These are phyloP conservation scores for Claviceps quebecensis DNA, from an alignment of 2,329 filamentous ascomycete species.

Conservation along the genomic window DNA sequence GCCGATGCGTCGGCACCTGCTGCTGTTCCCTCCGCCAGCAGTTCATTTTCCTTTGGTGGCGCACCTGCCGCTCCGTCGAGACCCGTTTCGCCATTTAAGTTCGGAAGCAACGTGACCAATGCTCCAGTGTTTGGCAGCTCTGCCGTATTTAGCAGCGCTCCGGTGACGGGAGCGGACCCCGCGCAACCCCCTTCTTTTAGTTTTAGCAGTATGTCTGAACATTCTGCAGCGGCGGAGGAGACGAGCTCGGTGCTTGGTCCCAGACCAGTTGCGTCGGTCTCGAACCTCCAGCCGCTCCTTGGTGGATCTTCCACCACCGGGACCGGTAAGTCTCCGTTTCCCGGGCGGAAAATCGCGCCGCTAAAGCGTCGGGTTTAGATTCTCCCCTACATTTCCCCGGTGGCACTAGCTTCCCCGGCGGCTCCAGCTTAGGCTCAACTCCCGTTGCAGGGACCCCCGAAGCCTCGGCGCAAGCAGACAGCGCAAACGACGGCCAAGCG, in stretches of 20 bases:
- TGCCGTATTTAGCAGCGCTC: slow-evolving; percentile 18
- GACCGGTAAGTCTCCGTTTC: slow-evolving; percentile 31
- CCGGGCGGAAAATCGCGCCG: slow-evolving; percentile 27
- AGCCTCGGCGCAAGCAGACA: slow-evolving; percentile 33
- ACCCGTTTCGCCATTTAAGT: slow-evolving; percentile 22
- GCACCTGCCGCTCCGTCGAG: slow-evolving; percentile 15
- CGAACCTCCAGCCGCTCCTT: slow-evolving; percentile 27
- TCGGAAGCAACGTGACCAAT: slow-evolving; percentile 15
- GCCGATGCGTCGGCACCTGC: slow-evolving; percentile 12
- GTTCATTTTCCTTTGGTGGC: slow-evolving; percentile 25
- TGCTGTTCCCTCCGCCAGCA: slow-evolving; percentile 12
- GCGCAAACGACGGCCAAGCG: slow-evolving; percentile 20
- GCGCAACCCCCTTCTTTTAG: slow-evolving; percentile 23
- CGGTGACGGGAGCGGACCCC: slow-evolving; percentile 9
- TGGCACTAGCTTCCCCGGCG: slow-evolving; percentile 38
- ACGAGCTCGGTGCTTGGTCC: slow-evolving; percentile 20
- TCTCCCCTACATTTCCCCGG: slow-evolving; percentile 43
- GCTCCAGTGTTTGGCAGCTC: slow-evolving; percentile 1
- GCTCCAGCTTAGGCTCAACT: slow-evolving; percentile 47
- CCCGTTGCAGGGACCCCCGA: slow-evolving; percentile 45
- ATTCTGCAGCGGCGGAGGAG: slow-evolving; percentile 13
- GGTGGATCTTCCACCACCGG: slow-evolving; percentile 30
- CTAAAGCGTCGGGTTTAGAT: slow-evolving; percentile 36
- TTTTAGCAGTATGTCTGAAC: slow-evolving; percentile 18
- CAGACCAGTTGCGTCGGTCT: slow-evolving; percentile 20